Percentiles rank a stretch among this genome's conserved stretches.
phyloP scores from a whole-genome alignment of 495 filamentous ascomycete species.

The Choiromyces venosus region DNA sequence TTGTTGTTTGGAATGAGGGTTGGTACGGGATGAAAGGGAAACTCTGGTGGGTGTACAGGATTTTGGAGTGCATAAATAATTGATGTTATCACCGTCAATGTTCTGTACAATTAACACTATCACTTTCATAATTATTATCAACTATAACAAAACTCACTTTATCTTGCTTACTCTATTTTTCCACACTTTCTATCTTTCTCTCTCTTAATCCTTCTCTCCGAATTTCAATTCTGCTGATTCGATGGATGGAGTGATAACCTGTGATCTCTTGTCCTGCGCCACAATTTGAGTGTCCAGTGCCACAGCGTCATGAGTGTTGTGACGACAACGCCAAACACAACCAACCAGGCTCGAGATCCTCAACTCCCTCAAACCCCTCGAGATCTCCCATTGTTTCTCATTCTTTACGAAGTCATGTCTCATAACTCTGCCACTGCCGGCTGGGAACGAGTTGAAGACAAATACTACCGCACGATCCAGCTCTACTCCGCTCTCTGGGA shows the following conservation, averaged over 20 bases:
- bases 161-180: too few relatives aligned
- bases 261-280: background rate
- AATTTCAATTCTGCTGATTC: background rate
- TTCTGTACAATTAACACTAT: too few relatives aligned
- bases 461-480: conserved; percentile 88
- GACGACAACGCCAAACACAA: background rate
- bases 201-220: too few relatives aligned
- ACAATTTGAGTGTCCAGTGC: background rate
- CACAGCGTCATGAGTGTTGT: background rate
- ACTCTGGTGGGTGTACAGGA: too few relatives aligned
- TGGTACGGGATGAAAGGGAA: too few relatives aligned
- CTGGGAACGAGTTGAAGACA: conserved; percentile 87
- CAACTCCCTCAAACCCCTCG: background rate
- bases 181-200: too few relatives aligned
- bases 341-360: background rate
- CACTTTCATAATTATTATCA: too few relatives aligned
- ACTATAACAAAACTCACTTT: too few relatives aligned
- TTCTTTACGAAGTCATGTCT: conserved; percentile 33
- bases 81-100: too few relatives aligned
- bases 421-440: conserved; percentile 63
- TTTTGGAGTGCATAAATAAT: too few relatives aligned
- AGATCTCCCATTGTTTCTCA: background rate
- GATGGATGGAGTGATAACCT: background rate
- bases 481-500: conserved; percentile 90
- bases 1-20: too few relatives aligned